These are phyloP conservation scores for Gnetum montanum DNA, from an alignment of 75 land plant species.

Conservation along the genomic window DNA sequence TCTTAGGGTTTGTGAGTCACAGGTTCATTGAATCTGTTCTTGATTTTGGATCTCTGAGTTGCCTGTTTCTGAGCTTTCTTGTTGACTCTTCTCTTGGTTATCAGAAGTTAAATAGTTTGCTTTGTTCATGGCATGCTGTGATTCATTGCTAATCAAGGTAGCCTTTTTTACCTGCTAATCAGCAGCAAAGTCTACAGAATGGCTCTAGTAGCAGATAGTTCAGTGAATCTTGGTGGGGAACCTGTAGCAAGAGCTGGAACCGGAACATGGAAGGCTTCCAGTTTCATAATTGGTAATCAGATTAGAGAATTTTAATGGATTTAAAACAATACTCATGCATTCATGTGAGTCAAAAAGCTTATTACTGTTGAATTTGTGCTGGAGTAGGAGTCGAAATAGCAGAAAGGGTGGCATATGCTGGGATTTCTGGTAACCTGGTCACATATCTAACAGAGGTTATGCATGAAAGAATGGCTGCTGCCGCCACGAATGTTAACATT, in stretches of 20 bases:
- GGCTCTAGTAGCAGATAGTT: constrained; percentile 3
- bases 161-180: no score
- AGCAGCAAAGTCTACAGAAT: no score
- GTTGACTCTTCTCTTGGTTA: no score
- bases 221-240: not conserved
- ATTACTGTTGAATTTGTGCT: not conserved
- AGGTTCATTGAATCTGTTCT: no score
- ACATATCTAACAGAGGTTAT: constrained; percentile 31
- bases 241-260: constrained; percentile 1
- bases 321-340: not conserved
- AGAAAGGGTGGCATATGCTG: constrained; percentile 42
- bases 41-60: no score
- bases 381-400: constrained; percentile 35
- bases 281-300: constrained; percentile 3
- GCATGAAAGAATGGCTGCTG: constrained; percentile 29
- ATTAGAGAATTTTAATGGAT: no score
- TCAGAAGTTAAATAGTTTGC: no score
- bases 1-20: no score
- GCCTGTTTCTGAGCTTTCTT: no score
- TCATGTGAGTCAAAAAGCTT: not conserved
- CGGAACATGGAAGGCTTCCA: not conserved
- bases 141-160: no score
- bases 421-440: constrained; percentile 28
- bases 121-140: no score
- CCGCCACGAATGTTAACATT: constrained; percentile 38